Evolutionary conservation across 1,284 basidiomycete species (phyloP), one percentile per base, ranked within the genome.

Genomic region (Schizophyllum amplum): DNA sequence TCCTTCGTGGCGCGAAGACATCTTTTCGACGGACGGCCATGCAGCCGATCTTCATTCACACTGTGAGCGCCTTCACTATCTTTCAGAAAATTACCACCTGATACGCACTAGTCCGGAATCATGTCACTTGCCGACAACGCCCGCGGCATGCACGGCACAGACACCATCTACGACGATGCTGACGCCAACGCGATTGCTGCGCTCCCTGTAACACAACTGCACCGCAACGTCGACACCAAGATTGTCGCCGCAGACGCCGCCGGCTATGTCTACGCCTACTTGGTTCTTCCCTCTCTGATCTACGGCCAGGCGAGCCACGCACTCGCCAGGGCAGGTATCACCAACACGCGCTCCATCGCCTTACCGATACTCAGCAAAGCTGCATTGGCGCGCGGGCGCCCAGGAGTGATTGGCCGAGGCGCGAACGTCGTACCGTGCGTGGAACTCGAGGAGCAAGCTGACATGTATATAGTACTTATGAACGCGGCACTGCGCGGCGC

Each of bases 1-100:
- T 76, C 17, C 61, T 82, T 46, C 65, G 63, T 7, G 80, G 80
- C 0, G 59, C 78, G 56, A 75, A 72, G 66, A 72, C 70, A 54
- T 68, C 74, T 26, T 71, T 74, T 56, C 69, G 74, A 23, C 67
- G 62, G 24, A 72, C 71, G n/a, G 77, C 77, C 7, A 72, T 68
- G 11, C 58, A 67, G 6, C 72, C 78, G 1, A 72, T 76, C 48
- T 69, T 79, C 42, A 81, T 83, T 48, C 77, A 82, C 62, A 81
- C 79, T 1, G 80, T 81, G 60, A 54, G 75, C 67, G 5, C n/a
- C n/a, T n/a, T n/a, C n/a, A n/a, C n/a, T n/a, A n/a, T n/a, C 25
- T n/a, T 46, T 46, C n/a, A 11, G 42, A 51, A 15, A 15, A 11
- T 21, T 22, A 15, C 15, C 49, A 11, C 21, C 49, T 22, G n/a